A percentile compares a stretch with the other conserved stretches of the same genome.
Conservation (phyloP, 2,329 filamentous ascomycete species). For the Nothophoma quercina region DNA sequence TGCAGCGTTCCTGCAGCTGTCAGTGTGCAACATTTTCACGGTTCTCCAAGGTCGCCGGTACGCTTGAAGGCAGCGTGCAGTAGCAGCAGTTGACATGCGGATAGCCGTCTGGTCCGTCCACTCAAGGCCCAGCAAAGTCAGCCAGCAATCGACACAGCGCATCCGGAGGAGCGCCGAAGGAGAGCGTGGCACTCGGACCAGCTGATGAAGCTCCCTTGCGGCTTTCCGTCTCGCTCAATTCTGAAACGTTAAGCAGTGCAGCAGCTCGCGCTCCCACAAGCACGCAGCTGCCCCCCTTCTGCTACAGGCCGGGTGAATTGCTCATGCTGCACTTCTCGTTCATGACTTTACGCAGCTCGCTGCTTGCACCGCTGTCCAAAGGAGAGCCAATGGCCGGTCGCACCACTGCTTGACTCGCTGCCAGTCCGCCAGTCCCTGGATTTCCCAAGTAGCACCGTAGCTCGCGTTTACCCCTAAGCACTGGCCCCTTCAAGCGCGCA, state of each 20-base stretch:
- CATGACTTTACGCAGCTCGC: slow-evolving; percentile 2
- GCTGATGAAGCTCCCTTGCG: slow-evolving; percentile 2
- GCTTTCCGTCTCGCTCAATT: not conserved
- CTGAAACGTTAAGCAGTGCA: slow-evolving; percentile 16
- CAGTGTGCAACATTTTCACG: not conserved
- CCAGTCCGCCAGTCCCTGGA: slow-evolving; percentile 5
- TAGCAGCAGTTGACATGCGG: not conserved
- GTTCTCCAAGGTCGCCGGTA: not conserved
- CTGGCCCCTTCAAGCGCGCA: not conserved
- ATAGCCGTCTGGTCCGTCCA: not conserved
- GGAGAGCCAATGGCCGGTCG: slow-evolving; percentile 22
- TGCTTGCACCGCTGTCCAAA: slow-evolving; percentile 13
- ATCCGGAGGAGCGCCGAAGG: slow-evolving; percentile 7
- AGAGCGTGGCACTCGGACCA: not conserved
- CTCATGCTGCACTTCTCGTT: not conserved
- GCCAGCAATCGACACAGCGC: not conserved
- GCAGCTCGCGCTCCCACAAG: slow-evolving; percentile 1
- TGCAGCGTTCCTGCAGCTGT: slow-evolving; percentile 7
- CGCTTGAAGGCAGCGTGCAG: slow-evolving; percentile 8
- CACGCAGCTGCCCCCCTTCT: slow-evolving; percentile 6
- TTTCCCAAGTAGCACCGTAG: not conserved
- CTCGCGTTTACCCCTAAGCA: slow-evolving; percentile 11
- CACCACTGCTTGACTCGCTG: slow-evolving; percentile 20
- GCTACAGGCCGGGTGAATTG: slow-evolving; percentile 18
- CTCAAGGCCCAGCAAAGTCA: not conserved